A percentile compares a stretch with the other conserved stretches of the same genome.
phyloP scores from a whole-genome alignment of 306 rosid genomes.

The Malus fusca region DNA sequence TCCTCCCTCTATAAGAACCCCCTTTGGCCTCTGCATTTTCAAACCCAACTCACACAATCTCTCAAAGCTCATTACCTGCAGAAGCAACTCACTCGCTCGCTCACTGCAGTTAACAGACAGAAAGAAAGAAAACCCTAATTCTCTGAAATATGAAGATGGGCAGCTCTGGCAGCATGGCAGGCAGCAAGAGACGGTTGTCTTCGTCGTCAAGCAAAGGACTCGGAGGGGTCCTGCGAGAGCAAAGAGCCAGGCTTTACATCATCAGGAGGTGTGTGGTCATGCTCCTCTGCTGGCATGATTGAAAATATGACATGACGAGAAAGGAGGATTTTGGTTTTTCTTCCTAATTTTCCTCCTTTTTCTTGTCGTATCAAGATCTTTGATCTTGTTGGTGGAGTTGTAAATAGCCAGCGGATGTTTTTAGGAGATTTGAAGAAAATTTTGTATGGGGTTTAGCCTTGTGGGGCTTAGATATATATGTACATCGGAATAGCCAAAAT shows the following conservation, averaged over 20 bases:
- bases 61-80: background rate
- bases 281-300: conserved; percentile 99
- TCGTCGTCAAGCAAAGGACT: conserved; percentile 67
- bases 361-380: background rate
- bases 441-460: conserved; percentile 18
- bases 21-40: conserved; percentile 3
- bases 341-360: background rate
- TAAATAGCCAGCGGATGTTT: conserved; percentile 11
- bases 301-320: background rate
- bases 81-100: background rate
- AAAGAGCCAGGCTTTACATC: conserved; percentile 77
- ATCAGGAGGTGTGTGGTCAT: conserved; percentile 94
- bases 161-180: conserved; percentile 32
- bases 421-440: conserved; percentile 11
- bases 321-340: background rate
- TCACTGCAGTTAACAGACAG: background rate
- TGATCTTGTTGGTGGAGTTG: conserved; percentile 11
- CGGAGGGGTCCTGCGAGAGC: conserved; percentile 81
- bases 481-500: conserved; percentile 40
- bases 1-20: conserved; percentile 34
- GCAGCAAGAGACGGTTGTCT: conserved; percentile 69
- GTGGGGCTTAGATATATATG: conserved; percentile 22
- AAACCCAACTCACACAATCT: conserved; percentile 6
- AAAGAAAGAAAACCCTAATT: background rate
- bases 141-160: conserved; percentile 50